These are phyloP conservation scores for Radiomyces spectabilis DNA, from an alignment of 192 early-diverging fungal genomes.

Conservation along the genomic window DNA sequence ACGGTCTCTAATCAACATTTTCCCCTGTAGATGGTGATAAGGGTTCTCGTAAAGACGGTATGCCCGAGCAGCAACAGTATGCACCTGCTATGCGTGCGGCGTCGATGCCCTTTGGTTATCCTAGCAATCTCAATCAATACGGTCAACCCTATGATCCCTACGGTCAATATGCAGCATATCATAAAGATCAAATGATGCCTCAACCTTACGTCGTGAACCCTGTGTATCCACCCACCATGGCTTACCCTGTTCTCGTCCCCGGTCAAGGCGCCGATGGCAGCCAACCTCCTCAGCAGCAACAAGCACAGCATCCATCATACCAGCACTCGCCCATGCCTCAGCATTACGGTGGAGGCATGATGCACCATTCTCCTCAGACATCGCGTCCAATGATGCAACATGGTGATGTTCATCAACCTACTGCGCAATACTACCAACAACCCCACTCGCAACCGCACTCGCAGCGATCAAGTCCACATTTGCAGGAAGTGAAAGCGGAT, in stretches of 20 bases:
- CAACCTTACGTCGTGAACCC: conserved; percentile 17
- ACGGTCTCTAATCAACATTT: no score
- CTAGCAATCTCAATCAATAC: conserved; percentile 1
- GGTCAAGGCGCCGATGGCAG: not conserved
- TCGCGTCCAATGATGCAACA: conserved; percentile 6
- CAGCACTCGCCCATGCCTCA: conserved; percentile 1
- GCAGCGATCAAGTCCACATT: conserved; percentile 10
- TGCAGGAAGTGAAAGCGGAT: conserved; percentile 2
- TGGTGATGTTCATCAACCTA: not conserved
- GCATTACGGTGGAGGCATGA: conserved; percentile 8
- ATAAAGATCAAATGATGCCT: conserved; percentile 9
- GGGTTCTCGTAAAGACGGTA: not conserved
- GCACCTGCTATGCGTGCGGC: not conserved
- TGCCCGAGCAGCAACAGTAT: not conserved
- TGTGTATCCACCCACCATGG: not conserved
- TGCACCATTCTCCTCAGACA: conserved; percentile 8
- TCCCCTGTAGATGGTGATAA: conserved; percentile 1
- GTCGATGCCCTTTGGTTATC: not conserved
- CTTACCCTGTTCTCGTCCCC: conserved; percentile 8
- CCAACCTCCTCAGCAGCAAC: conserved; percentile 4
- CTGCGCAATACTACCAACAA: conserved; percentile 10
- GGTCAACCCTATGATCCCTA: no score
- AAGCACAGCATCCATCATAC: conserved; percentile 5
- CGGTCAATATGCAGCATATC: conserved; percentile 11
- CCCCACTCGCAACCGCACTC: conserved; percentile 1